Evolutionary conservation across 805 yeast genomes (phyloP).

Genomic region (Jamesozyma piceae): DNA sequence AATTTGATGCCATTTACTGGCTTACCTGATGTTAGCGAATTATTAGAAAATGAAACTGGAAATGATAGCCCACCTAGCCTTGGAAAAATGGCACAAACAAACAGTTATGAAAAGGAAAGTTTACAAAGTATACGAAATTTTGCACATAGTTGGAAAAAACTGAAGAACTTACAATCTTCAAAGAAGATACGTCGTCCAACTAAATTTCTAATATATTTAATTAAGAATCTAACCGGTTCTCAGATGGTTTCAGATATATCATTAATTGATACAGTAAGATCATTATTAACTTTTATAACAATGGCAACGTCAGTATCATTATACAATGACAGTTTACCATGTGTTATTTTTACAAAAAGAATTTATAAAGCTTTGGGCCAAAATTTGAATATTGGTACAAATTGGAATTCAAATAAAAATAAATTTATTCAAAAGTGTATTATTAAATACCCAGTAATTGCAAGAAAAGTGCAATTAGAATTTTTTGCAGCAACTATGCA

Average conservation of each 20-base stretch:
- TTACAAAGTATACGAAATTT: slow-evolving; percentile 13
- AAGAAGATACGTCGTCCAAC: slow-evolving; percentile 4
- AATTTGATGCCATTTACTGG: slow-evolving; percentile 10
- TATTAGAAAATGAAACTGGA: not conserved
- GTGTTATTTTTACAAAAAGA: slow-evolving; percentile 8
- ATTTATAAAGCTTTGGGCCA: slow-evolving; percentile 7
- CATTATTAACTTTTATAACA: slow-evolving; percentile 8
- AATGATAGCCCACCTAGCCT: not conserved
- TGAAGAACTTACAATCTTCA: slow-evolving; percentile 13
- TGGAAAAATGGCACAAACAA: not conserved
- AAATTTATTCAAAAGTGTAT: slow-evolving; percentile 10
- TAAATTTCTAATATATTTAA: slow-evolving; percentile 13
- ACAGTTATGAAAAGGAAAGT: slow-evolving; percentile 7
- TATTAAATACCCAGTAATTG: slow-evolving; percentile 13
- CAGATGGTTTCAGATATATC: slow-evolving; percentile 12
- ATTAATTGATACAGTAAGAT: slow-evolving; percentile 12
- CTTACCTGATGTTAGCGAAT: slow-evolving; percentile 4
- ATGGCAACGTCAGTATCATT: slow-evolving; percentile 10
- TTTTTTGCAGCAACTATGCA: slow-evolving; percentile 19
- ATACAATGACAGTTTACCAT: slow-evolving; percentile 6
- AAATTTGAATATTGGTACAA: slow-evolving; percentile 12
- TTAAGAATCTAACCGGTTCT: slow-evolving; percentile 15
- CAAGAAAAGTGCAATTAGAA: slow-evolving; percentile 17
- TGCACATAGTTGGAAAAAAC: slow-evolving; percentile 21
- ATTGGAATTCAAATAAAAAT: slow-evolving; percentile 13